phyloP scores from a whole-genome alignment of 805 yeast genomes.

The Candida incommunis region DNA sequence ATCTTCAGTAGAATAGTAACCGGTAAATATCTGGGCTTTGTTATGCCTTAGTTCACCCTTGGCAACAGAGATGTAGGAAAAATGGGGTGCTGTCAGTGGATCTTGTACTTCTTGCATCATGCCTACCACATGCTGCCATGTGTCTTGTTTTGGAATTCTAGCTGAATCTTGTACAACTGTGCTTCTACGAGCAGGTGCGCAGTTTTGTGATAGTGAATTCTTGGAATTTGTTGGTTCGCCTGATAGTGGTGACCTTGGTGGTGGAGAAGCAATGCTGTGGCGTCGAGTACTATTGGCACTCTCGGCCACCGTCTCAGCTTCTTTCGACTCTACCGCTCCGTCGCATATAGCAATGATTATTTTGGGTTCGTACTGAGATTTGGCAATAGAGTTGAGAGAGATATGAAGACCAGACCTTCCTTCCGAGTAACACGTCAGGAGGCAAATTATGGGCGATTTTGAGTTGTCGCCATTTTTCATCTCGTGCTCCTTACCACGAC shows the following conservation, averaged over 20 bases:
- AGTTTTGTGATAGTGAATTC: background rate
- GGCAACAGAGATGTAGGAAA: constrained; percentile 91
- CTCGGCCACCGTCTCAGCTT: background rate
- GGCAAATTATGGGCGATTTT: constrained; percentile 6
- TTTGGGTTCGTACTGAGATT: constrained; percentile 63
- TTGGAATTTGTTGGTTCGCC: background rate
- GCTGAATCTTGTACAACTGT: background rate
- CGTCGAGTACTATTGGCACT: background rate
- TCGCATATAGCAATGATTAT: background rate
- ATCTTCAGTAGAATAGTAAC: constrained; percentile 79
- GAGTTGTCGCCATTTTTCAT: constrained; percentile 27
- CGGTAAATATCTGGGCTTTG: constrained; percentile 93
- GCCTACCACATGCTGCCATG: constrained; percentile 41
- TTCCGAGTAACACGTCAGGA: background rate
- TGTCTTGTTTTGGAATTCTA: background rate
- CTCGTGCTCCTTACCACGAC: constrained; percentile 78
- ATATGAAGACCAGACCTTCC: background rate
- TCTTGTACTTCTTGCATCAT: constrained; percentile 78
- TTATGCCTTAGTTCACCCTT: constrained; percentile 90
- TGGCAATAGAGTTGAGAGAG: constrained; percentile 33
- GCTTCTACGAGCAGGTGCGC: background rate
- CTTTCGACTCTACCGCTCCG: background rate
- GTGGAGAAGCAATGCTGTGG: background rate
- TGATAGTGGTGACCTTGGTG: too few relatives aligned
- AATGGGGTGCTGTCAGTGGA: constrained; percentile 59